These are phyloP conservation scores for Barnettozyma pratensis DNA, from an alignment of 805 yeast species.

Conservation along the genomic window DNA sequence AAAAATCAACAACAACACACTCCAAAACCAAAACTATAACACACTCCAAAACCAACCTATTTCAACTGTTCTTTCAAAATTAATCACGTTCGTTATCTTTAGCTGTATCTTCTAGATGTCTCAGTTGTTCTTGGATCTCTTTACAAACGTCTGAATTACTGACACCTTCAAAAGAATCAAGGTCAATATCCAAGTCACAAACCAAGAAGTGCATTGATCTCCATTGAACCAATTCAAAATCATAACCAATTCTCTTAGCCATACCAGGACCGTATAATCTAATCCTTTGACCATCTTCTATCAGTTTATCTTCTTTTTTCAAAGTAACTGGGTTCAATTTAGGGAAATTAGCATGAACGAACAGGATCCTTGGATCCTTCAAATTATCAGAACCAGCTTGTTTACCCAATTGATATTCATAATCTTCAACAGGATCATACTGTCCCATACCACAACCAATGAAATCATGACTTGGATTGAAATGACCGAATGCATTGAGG, in stretches of 20 bases:
- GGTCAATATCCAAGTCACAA: conserved; percentile 44
- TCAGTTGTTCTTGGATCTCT: conserved; percentile 44
- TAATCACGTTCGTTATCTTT: conserved; percentile 31
- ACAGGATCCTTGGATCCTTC: conserved; percentile 34
- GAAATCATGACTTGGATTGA: conserved; percentile 34
- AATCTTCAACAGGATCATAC: conserved; percentile 52
- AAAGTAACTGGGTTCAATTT: conserved; percentile 59
- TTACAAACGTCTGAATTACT: conserved; percentile 39
- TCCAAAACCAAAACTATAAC: background rate
- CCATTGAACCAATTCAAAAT: conserved; percentile 59
- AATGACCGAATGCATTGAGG: conserved; percentile 51
- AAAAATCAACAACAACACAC: background rate
- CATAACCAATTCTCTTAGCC: conserved; percentile 46
- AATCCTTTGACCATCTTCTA: conserved; percentile 41
- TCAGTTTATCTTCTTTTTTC: conserved; percentile 35
- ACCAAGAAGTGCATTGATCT: conserved; percentile 47
- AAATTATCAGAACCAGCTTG: conserved; percentile 11
- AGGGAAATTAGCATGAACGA: conserved; percentile 65
- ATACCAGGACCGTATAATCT: conserved; percentile 57
- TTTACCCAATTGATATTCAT: conserved; percentile 26
- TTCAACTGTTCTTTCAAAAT: background rate
- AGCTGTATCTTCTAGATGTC: conserved; percentile 34
- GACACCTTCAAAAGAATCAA: conserved; percentile 39
- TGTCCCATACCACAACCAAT: conserved; percentile 65
- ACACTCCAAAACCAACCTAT: background rate